Conservation (phyloP, 169 alveolate species). For the Plasmodium vivax region DNA sequence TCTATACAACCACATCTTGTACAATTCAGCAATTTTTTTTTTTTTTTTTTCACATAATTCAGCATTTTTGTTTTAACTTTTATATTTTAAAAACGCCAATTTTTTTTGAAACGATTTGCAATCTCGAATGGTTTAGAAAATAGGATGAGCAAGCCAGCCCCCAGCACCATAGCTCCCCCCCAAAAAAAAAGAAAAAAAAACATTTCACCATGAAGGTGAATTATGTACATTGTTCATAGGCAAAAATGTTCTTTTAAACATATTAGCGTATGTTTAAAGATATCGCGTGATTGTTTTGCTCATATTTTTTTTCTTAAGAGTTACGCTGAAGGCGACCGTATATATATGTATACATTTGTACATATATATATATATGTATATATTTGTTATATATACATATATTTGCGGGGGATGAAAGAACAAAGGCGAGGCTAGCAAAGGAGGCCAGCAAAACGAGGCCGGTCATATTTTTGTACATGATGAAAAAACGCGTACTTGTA, state of each 20-base stretch:
- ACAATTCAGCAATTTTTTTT: not conserved
- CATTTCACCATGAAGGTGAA: not conserved
- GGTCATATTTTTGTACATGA: not conserved
- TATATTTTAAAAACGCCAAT: not conserved
- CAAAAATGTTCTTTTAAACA: not conserved
- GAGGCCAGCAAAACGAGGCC: not conserved
- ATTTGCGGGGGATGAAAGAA: not conserved
- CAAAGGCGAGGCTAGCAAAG: not conserved
- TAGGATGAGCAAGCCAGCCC: not conserved
- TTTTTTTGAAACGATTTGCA: not conserved
- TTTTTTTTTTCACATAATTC: not conserved
- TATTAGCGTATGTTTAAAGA: not conserved
- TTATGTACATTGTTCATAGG: not conserved
- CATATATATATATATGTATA: too few relatives aligned
- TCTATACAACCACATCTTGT: not conserved
- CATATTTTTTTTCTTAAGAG: not conserved
- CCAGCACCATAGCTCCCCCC: not conserved
- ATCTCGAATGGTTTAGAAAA: slow-evolving; percentile 1
- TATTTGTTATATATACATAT: not conserved
- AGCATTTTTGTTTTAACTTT: not conserved
- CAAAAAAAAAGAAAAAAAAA: not conserved
- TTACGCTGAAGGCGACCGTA: not conserved
- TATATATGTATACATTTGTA: not conserved
- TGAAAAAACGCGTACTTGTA: not conserved
- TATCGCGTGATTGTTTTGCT: not conserved